These are phyloP conservation scores for Passiflora organensis DNA, from an alignment of 345 rosid genomes.

Conservation along the genomic window DNA sequence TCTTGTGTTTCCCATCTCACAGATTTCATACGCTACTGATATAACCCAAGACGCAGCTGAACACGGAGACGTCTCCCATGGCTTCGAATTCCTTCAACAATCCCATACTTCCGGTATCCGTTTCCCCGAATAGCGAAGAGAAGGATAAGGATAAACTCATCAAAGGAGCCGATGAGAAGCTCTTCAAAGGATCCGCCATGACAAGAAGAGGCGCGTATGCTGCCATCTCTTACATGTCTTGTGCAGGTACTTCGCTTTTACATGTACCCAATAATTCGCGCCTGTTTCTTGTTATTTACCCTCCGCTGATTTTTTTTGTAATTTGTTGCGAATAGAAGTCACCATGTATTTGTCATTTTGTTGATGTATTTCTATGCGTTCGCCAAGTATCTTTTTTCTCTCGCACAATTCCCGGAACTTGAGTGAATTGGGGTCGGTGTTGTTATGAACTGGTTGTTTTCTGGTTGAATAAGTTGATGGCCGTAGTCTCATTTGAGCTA, in stretches of 20 bases:
- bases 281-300: not conserved
- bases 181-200: slow-evolving; percentile 91
- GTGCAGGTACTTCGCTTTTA: slow-evolving; percentile 51
- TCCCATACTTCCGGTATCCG: slow-evolving; percentile 63
- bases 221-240: slow-evolving; percentile 86
- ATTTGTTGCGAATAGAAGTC: no score
- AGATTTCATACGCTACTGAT: no score
- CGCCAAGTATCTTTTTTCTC: not conserved
- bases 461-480: no score
- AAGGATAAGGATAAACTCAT: slow-evolving; percentile 46
- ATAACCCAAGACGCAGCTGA: no score
- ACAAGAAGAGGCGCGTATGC: slow-evolving; percentile 85
- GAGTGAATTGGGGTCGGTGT: not conserved
- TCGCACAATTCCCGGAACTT: not conserved
- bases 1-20: no score
- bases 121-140: slow-evolving; percentile 40
- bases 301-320: not conserved
- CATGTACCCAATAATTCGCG: not conserved
- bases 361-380: no score
- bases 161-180: slow-evolving; percentile 53
- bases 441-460: not conserved
- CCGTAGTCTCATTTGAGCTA: no score
- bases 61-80: slow-evolving; percentile 33
- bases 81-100: slow-evolving; percentile 41
- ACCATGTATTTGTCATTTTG: no score